A percentile compares a stretch with the other conserved stretches of the same genome.
Conservation (phyloP, 202 grass and related monocot genomes). For the Carex arenaria region DNA sequence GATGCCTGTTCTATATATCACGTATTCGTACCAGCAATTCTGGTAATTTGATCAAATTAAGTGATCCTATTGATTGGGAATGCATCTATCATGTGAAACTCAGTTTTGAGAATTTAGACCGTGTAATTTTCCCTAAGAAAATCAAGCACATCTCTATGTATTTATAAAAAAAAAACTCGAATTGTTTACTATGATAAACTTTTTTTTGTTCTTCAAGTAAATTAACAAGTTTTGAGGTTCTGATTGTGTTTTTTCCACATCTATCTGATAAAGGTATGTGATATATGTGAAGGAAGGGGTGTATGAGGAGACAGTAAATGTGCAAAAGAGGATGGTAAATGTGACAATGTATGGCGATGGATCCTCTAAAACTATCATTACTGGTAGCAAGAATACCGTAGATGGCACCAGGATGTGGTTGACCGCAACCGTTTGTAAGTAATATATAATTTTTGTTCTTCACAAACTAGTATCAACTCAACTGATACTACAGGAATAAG, state of each 20-base stretch:
- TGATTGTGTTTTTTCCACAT: neutral
- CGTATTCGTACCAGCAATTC: neutral
- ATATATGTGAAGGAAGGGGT: conserved; percentile 86
- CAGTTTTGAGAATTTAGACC: neutral
- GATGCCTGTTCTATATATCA: neutral
- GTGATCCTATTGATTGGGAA: neutral
- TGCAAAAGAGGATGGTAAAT: conserved; percentile 44
- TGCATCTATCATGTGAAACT: neutral
- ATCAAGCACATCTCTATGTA: neutral
- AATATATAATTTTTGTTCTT: neutral
- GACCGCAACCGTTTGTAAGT: conserved; percentile 59
- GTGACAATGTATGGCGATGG: conserved; percentile 86
- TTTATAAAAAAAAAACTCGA: neutral
- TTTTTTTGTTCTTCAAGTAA: neutral
- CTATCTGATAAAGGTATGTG: conserved; percentile 26
- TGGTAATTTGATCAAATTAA: neutral
- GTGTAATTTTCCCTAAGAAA: neutral
- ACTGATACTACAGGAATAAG: neutral
- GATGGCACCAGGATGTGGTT: conserved; percentile 65
- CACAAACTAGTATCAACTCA: neutral
- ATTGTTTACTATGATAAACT: neutral
- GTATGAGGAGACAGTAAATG: conserved; percentile 68
- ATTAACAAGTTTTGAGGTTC: neutral
- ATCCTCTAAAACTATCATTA: conserved; percentile 58
- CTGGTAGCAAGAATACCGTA: conserved; percentile 44